Conservation (phyloP, 2,329 filamentous ascomycete species). For the Beauveria sp. region DNA sequence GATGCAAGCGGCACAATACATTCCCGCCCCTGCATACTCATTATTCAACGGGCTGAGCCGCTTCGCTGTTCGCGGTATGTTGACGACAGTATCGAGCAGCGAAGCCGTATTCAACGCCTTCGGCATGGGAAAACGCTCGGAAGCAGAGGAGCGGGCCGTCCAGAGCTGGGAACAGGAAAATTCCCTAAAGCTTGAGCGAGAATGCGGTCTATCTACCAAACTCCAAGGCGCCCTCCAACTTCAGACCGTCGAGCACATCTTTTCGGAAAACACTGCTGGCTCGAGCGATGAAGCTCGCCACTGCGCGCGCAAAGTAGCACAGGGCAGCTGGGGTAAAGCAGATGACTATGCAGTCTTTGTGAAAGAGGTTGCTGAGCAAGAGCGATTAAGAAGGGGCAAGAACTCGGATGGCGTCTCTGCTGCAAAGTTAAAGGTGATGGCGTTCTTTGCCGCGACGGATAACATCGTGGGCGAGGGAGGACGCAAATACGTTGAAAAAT, state of each 20-base stretch:
- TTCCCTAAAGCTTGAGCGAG: background rate
- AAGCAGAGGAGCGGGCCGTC: background rate
- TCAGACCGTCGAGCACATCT: conserved; percentile 8
- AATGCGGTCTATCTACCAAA: conserved; percentile 1
- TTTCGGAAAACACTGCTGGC: conserved; percentile 3
- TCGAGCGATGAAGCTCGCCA: conserved; percentile 8
- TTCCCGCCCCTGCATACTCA: conserved; percentile 1
- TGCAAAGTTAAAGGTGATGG: conserved; percentile 3
- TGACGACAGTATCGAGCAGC: conserved; percentile 9
- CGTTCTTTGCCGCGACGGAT: conserved; percentile 7
- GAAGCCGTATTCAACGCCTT: conserved; percentile 3
- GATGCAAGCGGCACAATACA: conserved; percentile 8
- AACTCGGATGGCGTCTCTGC: background rate
- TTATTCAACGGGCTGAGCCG: conserved; percentile 6
- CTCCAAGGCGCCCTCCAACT: background rate
- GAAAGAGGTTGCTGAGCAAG: background rate
- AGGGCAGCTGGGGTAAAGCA: conserved; percentile 6
- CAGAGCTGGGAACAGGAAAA: background rate
- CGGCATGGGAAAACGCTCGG: background rate
- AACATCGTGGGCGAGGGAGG: conserved; percentile 8
- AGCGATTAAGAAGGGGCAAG: background rate
- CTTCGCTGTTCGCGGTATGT: conserved; percentile 5
- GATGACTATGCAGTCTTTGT: conserved; percentile 9
- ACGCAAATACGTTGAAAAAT: conserved; percentile 3
- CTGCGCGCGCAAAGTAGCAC: conserved; percentile 6